Conservation (phyloP, 192 early-diverging fungal genomes). For the Coemansia sp. region DNA sequence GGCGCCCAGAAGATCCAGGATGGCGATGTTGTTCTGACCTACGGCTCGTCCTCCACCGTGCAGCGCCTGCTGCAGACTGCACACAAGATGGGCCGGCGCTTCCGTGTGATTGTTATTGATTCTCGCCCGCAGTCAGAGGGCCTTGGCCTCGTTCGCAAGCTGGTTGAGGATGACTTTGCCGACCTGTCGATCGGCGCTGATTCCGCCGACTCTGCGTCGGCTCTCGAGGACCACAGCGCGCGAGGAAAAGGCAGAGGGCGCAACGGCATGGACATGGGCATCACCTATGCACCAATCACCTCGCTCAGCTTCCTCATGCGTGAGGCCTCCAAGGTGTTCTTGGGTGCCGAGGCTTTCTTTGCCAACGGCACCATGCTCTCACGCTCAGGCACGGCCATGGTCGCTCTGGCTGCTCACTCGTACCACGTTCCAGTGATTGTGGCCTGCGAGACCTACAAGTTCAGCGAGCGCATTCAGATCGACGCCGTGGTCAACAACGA, state of each 20-base stretch:
- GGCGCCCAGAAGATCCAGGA: conserved; percentile 87
- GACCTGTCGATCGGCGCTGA: conserved; percentile 71
- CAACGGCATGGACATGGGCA: conserved; percentile 13
- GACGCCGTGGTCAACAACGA: conserved; percentile 98
- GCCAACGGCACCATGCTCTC: conserved; percentile 92
- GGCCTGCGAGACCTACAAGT: conserved; percentile 94
- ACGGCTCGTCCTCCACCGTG: conserved; percentile 89
- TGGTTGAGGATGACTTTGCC: conserved; percentile 40
- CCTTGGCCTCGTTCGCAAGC: conserved; percentile 33
- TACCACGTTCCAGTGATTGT: conserved; percentile 93
- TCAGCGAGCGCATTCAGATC: conserved; percentile 83
- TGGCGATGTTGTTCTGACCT: conserved; percentile 90
- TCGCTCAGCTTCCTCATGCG: conserved; percentile 70
- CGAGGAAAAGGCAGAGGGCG: conserved; percentile 15
- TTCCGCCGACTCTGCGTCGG: conserved; percentile 13
- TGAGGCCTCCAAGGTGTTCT: conserved; percentile 86
- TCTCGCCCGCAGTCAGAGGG: conserved; percentile 87
- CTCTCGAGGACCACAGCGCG: conserved; percentile 1
- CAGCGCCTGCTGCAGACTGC: conserved; percentile 72
- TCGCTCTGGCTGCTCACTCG: conserved; percentile 86
- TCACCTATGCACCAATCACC: conserved; percentile 44
- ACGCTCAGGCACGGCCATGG: conserved; percentile 84
- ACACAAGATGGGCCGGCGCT: conserved; percentile 67
- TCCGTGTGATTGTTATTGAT: conserved; percentile 92
- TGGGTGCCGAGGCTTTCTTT: conserved; percentile 90